Conservation (phyloP, 495 filamentous ascomycete species). For the Amniculicola lignicola region DNA sequence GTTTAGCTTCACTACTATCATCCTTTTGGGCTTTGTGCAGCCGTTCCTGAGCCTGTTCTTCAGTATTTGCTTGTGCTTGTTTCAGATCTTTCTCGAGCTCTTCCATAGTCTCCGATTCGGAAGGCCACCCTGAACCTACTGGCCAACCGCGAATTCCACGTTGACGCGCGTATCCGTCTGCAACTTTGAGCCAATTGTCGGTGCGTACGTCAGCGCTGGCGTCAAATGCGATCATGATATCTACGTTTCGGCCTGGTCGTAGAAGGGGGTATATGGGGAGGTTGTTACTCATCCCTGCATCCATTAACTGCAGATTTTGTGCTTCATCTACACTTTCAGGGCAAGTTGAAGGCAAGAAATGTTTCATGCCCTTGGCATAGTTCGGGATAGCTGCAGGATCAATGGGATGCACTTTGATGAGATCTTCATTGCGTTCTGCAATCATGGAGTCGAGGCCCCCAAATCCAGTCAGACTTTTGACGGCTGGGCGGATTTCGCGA, state of each 20-base stretch:
- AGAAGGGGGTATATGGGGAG: slow-evolving; percentile 92
- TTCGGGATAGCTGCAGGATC: slow-evolving; percentile 87
- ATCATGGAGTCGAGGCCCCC: slow-evolving; percentile 79
- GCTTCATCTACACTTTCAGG: slow-evolving; percentile 69
- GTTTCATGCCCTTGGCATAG: slow-evolving; percentile 74
- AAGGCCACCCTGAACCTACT: slow-evolving; percentile 85
- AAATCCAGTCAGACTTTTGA: slow-evolving; percentile 71
- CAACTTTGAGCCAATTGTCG: slow-evolving; percentile 90
- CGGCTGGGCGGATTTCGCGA: slow-evolving; percentile 77
- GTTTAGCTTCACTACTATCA: slow-evolving; percentile 41
- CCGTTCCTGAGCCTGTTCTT: slow-evolving; percentile 59
- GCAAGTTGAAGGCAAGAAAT: slow-evolving; percentile 65
- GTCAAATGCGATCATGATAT: slow-evolving; percentile 88
- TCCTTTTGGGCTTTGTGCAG: slow-evolving; percentile 60
- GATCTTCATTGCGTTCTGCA: slow-evolving; percentile 71
- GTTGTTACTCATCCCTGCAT: slow-evolving; percentile 98
- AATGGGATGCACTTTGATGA: slow-evolving; percentile 88
- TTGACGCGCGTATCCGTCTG: slow-evolving; percentile 86
- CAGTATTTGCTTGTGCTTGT: slow-evolving; percentile 59
- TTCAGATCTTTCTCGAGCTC: slow-evolving; percentile 63
- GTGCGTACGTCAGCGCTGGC: slow-evolving; percentile 78
- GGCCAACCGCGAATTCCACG: slow-evolving; percentile 92
- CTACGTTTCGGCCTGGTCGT: slow-evolving; percentile 79
- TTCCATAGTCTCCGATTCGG: slow-evolving; percentile 49
- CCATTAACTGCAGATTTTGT: slow-evolving; percentile 79